Percentiles rank a stretch among this genome's conserved stretches.
Conservation (phyloP, 805 yeast genomes). For the Kazachstania bromeliacearum region DNA sequence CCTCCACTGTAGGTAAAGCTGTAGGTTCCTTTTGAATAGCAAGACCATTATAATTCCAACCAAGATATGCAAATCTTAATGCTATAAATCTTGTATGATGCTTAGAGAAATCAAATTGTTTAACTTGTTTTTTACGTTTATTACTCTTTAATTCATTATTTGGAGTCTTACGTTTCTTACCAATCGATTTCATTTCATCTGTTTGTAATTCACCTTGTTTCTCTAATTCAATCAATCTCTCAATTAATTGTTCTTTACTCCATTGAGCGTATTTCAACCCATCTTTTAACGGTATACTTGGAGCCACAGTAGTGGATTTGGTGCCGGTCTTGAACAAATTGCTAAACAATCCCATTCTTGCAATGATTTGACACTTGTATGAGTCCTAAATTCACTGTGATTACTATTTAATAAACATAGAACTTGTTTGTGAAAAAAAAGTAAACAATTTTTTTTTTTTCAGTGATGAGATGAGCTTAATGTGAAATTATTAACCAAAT, state of each 20-base stretch:
- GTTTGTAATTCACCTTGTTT: constrained; percentile 4
- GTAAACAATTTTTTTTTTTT: not conserved
- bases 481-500: not conserved
- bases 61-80: constrained; percentile 73
- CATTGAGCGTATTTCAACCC: constrained; percentile 42
- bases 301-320: constrained; percentile 1
- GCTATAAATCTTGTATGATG: constrained; percentile 64
- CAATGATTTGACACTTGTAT: not conserved
- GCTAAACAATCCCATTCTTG: constrained; percentile 15
- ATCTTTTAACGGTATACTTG: not conserved
- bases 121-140: constrained; percentile 24
- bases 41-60: constrained; percentile 91
- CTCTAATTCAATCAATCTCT: constrained; percentile 50
- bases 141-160: not conserved
- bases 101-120: constrained; percentile 57
- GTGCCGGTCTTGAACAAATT: constrained; percentile 10
- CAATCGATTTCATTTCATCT: not conserved
- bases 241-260: constrained; percentile 57
- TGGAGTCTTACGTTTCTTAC: constrained; percentile 1
- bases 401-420: not conserved
- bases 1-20: constrained; percentile 81
- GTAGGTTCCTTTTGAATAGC: constrained; percentile 72
- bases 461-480: not conserved
- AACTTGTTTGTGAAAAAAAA: not conserved
- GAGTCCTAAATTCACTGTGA: not conserved